These are phyloP conservation scores for Rhinocladiella similis DNA, from an alignment of 2,329 filamentous ascomycete species.

Conservation along the genomic window DNA sequence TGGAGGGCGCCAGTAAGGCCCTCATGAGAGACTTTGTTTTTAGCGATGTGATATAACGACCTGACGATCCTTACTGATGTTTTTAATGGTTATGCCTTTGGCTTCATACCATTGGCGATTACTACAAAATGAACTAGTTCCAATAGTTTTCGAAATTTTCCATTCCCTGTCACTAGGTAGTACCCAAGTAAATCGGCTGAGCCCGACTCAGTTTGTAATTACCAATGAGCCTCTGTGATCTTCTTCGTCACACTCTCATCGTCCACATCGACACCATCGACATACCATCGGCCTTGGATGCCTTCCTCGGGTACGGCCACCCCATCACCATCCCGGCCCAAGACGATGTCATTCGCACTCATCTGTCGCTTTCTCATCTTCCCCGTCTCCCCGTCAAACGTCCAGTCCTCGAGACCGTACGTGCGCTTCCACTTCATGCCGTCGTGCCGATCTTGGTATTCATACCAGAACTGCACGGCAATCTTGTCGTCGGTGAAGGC, in stretches of 20 bases:
- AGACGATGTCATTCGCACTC: conserved; percentile 48
- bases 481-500: conserved; percentile 54
- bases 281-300: conserved; percentile 45
- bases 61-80: conserved; percentile 19
- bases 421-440: conserved; percentile 76
- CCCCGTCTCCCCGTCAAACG: conserved; percentile 40
- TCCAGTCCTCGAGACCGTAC: conserved; percentile 67
- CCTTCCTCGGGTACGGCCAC: conserved; percentile 27
- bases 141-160: no score
- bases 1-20: background rate
- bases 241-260: conserved; percentile 30
- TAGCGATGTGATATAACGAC: conserved; percentile 10
- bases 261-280: conserved; percentile 44
- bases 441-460: conserved; percentile 68
- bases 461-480: conserved; percentile 90
- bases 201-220: background rate
- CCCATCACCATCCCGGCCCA: conserved; percentile 44
- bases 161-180: no score
- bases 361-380: conserved; percentile 51
- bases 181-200: no score
- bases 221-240: conserved; percentile 30
- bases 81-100: background rate
- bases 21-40: background rate
- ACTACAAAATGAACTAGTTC: background rate
- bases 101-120: conserved; percentile 1